phyloP scores from a whole-genome alignment of 208 protist genomes.

The Wallacemonas rigidus region DNA sequence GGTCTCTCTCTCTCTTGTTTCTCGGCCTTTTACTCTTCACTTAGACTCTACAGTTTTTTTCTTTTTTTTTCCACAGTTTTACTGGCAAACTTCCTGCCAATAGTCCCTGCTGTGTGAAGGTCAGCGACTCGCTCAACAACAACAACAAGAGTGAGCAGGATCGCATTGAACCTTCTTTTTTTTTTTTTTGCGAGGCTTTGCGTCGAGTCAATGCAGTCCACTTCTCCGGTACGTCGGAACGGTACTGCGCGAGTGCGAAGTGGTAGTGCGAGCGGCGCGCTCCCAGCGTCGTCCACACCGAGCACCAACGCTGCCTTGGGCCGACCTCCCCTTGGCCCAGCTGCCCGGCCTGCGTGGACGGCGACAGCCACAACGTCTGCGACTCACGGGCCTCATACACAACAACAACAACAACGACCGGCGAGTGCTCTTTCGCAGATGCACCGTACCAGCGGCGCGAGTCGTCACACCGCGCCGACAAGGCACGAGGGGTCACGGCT shows the following conservation, averaged over 20 bases:
- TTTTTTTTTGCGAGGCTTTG: neutral
- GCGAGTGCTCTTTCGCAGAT: neutral
- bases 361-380: neutral
- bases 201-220: neutral
- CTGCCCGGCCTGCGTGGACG: neutral
- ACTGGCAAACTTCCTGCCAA: neutral
- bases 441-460: neutral
- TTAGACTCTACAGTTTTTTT: neutral
- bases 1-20: conserved; percentile 5
- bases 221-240: neutral
- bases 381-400: neutral
- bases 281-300: neutral
- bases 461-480: too few species aligned
- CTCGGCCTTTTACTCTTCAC: conserved; percentile 5
- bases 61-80: neutral
- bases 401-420: neutral
- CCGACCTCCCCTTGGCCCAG: conserved; percentile 3
- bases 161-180: neutral
- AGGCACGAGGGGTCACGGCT: too few species aligned
- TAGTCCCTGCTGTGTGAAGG: conserved; percentile 9
- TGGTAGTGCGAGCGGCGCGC: neutral
- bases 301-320: neutral
- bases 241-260: neutral
- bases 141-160: conserved; percentile 11
- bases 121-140: conserved; percentile 11